Evolutionary conservation across 225 moss, liverwort and hornwort species (phyloP), one percentile per base, ranked within the genome.

Genomic region (Physcomitrium patens): DNA sequence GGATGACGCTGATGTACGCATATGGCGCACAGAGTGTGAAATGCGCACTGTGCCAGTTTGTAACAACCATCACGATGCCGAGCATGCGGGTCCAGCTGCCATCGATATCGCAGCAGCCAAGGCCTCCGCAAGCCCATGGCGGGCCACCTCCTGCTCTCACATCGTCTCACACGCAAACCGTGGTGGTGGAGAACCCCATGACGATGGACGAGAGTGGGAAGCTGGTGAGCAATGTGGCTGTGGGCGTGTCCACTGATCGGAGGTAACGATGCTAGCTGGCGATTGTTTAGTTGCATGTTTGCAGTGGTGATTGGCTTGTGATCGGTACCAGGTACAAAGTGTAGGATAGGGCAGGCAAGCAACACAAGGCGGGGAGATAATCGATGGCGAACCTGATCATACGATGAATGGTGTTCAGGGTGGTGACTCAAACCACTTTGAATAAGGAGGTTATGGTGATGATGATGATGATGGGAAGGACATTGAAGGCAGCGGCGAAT

Each of bases 121-220:
- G 80, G 57, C 69, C 72, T 19, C 69, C 73, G 17, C 73, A 37
- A 37, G 31, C 73, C 7, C 57, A 26, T 7, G 56, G 42, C 1
- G 50, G 68, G 11, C 19, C 65, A 4, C 49, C 66, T 1, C 74
- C 78, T 0, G 51, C 45, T 0, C 73, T 78, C 2, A 65, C 87
- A 59, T 12, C 12, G 0, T 3, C 58, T 0, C 67, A 85, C 28
- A 75, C 87, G 9, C 87, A 86, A 69, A 91, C 91, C 12, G 93
- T 95, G 26, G 89, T 93, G 50, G 95, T 95, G 53, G 91, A 95
- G 82, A 95, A 95, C 84, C 93, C 95, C 1, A 95, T 93, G 95
- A 93, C 93, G 8, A 37, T 95, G 76, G 93, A 95, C 55, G 95
- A 93, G 20, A 86, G 71, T 62, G 95, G 95, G 53, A 89, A 90